Evolutionary conservation across 495 filamentous ascomycete species (phyloP), one percentile per base, ranked within the genome.

Genomic region (Penicillium subrubescens): DNA sequence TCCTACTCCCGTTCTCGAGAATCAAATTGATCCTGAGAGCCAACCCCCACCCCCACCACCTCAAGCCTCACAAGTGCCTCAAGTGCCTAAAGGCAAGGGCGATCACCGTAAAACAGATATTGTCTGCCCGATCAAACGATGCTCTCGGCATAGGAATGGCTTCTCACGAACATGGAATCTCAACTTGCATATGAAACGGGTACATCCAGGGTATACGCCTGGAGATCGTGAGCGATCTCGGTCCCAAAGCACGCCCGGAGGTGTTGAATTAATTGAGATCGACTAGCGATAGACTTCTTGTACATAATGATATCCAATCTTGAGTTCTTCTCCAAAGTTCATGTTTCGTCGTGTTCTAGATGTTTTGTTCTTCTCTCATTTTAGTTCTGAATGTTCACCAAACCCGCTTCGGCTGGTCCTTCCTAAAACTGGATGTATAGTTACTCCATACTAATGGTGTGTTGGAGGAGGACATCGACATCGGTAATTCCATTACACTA

Each of bases 131-230:
- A 29, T 80, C 10, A 64, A 35, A 39, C 57, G 15, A 0, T 81
- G 79, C 58, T 33, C 27, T 14, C 73, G 76, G 51, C 73, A 78
- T 60, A 50, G 25, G 8, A 60, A 77, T 33, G 76, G 76, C 0
- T 81, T 81, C 50, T 73, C 77, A 2, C 75, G 79, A 15, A 61
- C 34, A 17, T 80, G 77, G 77, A 80, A 81, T 68, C 69, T 81
- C 29, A 80, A 76, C 55, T 67, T 72, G 21, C 79, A 81, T 64
- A 59, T 81, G 61, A 72, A 74, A 43, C 65, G 68, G 3, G 66
- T 73, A 44, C 78, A 81, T 66, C 73, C 72, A 8, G 50, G 59
- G 1, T 71, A 75, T 60, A 58, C 34, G 33, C 52, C 43, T 15
- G 35, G 29, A 33, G 55, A 52, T 17, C 29, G 21, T 5, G 65